phyloP scores from a whole-genome alignment of 306 rosid species.

The Quercus variabilis region DNA sequence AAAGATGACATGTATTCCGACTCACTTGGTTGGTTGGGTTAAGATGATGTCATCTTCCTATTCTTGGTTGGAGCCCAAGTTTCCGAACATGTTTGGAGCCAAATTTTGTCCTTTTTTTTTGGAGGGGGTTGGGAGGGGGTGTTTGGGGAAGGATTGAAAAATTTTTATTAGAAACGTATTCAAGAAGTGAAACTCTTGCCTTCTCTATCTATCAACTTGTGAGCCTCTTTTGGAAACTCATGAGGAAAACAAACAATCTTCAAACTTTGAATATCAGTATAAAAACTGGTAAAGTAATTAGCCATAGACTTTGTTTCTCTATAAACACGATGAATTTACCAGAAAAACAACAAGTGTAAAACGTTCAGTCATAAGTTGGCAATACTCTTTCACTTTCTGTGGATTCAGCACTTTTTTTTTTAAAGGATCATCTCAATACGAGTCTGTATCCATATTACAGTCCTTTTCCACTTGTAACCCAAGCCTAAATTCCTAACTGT shows the following conservation, averaged over 20 bases:
- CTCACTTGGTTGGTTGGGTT: no score
- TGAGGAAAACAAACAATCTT: not conserved
- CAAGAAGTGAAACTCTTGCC: not conserved
- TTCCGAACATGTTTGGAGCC: no score
- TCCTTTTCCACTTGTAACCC: not conserved
- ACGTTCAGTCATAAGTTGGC: not conserved
- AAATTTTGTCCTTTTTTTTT: no score
- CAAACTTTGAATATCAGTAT: not conserved
- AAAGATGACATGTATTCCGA: no score
- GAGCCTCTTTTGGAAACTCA: not conserved
- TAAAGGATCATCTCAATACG: not conserved
- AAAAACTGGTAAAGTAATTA: not conserved
- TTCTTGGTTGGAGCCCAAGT: no score
- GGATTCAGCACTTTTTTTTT: not conserved
- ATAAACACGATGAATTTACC: not conserved
- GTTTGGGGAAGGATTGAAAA: not conserved
- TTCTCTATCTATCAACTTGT: not conserved
- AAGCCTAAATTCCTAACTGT: not conserved
- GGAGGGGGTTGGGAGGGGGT: not conserved
- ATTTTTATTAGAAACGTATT: not conserved
- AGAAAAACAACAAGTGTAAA: not conserved
- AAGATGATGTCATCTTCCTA: not conserved
- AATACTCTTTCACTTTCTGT: not conserved
- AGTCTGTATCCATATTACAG: not conserved
- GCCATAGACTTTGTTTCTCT: not conserved